A percentile compares a stretch with the other conserved stretches of the same genome.
phyloP scores from a whole-genome alignment of 495 filamentous ascomycete species.

The Parachaetomium inaequale region DNA sequence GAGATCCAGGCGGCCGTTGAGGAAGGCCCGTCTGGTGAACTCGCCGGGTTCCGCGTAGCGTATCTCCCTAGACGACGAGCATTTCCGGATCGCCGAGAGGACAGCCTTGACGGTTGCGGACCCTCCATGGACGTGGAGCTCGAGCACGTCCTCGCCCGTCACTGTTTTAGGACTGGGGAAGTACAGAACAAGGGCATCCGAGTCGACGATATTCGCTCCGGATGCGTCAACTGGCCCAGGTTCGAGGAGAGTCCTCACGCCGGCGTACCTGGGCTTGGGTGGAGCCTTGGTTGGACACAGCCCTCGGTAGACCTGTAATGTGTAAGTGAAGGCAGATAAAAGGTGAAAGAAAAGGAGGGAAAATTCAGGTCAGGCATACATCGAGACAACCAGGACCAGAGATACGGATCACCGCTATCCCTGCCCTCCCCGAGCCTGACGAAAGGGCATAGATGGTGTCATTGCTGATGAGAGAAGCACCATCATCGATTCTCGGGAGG shows the following conservation, averaged over 20 bases:
- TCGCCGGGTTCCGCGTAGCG: constrained; percentile 94
- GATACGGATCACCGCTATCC: constrained; percentile 86
- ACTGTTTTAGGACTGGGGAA: constrained; percentile 81
- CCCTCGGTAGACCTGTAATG: constrained; percentile 64
- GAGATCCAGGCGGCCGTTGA: constrained; percentile 79
- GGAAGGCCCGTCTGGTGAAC: constrained; percentile 89
- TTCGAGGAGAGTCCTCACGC: constrained; percentile 70
- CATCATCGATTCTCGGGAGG: neutral
- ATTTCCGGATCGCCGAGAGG: constrained; percentile 65
- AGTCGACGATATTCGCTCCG: constrained; percentile 61
- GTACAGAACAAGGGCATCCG: constrained; percentile 78
- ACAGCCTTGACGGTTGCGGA: constrained; percentile 83
- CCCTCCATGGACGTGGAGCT: constrained; percentile 93
- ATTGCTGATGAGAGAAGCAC: constrained; percentile 19
- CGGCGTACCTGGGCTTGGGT: constrained; percentile 72
- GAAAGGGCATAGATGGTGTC: constrained; percentile 91
- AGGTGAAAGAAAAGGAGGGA: neutral
- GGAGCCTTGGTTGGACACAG: constrained; percentile 64
- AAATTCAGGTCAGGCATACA: constrained; percentile 43
- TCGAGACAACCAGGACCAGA: constrained; percentile 74
- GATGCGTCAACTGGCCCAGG: constrained; percentile 43
- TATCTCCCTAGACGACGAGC: constrained; percentile 37
- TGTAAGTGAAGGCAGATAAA: constrained; percentile 10
- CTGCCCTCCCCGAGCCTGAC: constrained; percentile 78
- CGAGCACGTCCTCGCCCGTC: constrained; percentile 89